Evolutionary conservation across 2,329 filamentous ascomycete genomes (phyloP), one percentile per base, ranked within the genome.

Genomic region (Ophiostoma tasmaniense): DNA sequence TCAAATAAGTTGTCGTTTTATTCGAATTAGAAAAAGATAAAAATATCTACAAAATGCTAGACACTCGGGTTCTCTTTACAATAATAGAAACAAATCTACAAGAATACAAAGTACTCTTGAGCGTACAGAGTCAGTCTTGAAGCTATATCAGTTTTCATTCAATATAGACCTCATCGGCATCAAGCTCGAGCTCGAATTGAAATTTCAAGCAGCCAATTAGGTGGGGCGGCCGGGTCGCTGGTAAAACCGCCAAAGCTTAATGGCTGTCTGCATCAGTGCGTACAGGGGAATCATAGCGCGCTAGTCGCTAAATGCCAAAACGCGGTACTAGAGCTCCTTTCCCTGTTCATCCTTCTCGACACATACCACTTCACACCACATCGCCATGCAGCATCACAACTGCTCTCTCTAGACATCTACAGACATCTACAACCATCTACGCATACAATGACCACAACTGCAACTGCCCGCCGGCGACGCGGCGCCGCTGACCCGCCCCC

Each of bases 391-490:
- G 20, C 50, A 11, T 25, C 10, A 8, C 42, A 20, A 13, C 45
- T 50, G 45, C 45, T 39, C 37, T 39, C 8, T 45, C 4, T n/a
- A 45, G n/a, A 45, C 6, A 42, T 13, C 7, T 37, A 37, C 35
- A 37, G 35, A 6, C 37, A 3, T 33, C 25, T 7, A 55, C 22
- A 55, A 14, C 17, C 33, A 20, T 8, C 0, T 30, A 14, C 20
- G 25, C 13, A 3, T 20, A 61, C 13, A 28, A 64, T 64, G 61
- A n/a, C 20, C 7, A 11, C 61, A 2, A 14, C 61, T n/a, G 61
- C 33, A 22, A 35, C 68, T 25, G 68, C 66, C 45, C 68, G 68
- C 66, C 68, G 68, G 42, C 66, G 68, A 69, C 68, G 68, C 59
- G 68, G 59, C 20, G 66, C 61, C 20, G 61, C 33, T 20, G 65